Conservation (phyloP, 345 rosid species). For the Tarenaya hassleriana region DNA sequence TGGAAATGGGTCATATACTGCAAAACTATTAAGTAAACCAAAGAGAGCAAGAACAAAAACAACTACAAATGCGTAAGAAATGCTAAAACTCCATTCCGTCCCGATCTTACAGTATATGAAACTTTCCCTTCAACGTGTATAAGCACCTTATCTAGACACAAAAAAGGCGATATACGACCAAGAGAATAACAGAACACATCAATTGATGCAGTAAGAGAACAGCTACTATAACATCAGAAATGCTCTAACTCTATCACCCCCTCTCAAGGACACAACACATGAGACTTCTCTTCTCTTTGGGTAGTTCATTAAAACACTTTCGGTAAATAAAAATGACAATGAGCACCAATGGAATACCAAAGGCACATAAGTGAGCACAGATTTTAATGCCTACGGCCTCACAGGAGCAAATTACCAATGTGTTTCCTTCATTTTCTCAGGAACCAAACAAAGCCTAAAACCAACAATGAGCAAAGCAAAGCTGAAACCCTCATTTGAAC, state of each 20-base stretch:
- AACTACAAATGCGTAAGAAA: background rate
- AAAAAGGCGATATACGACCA: background rate
- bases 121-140: background rate
- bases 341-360: background rate
- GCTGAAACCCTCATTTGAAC: background rate
- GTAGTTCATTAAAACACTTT: no score
- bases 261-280: no score
- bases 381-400: no score
- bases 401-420: no score
- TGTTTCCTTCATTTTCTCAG: constrained; percentile 1
- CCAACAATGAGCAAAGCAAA: constrained; percentile 7
- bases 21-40: no score
- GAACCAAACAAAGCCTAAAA: constrained; percentile 11
- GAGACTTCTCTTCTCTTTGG: no score
- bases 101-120: background rate
- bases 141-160: background rate
- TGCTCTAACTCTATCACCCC: no score
- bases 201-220: no score
- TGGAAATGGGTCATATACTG: no score
- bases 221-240: no score
- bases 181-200: background rate
- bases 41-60: background rate
- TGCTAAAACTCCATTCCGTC: background rate
- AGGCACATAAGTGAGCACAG: background rate
- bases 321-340: no score